A percentile compares a stretch with the other conserved stretches of the same genome.
Evolutionary conservation across 2,329 filamentous ascomycete genomes (phyloP).

Genomic region (Fusarium sp.): DNA sequence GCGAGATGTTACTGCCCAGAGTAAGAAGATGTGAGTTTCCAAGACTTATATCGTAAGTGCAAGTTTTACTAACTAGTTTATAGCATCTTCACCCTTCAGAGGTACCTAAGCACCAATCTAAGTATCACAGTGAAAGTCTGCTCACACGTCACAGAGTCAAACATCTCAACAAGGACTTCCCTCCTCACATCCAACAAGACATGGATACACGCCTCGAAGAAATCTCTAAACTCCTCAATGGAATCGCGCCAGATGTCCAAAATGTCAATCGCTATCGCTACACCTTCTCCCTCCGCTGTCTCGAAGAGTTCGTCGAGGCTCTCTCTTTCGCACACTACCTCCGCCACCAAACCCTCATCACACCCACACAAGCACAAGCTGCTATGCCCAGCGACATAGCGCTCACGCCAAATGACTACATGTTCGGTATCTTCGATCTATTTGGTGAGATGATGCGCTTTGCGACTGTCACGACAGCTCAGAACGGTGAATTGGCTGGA

Average conservation of each 20-base stretch:
- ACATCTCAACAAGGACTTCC: conserved; percentile 69
- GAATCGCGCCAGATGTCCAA: conserved; percentile 77
- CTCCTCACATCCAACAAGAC: conserved; percentile 75
- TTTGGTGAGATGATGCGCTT: conserved; percentile 98
- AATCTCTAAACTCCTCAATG: conserved; percentile 75
- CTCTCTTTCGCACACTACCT: conserved; percentile 91
- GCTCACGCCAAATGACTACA: conserved; percentile 84
- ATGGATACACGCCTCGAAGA: conserved; percentile 74
- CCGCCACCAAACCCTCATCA: conserved; percentile 77
- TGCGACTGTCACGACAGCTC: conserved; percentile 87
- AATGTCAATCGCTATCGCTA: conserved; percentile 87
- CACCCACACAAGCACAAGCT: conserved; percentile 67
- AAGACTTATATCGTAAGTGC: too few species aligned
- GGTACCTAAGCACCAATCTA: conserved; percentile 41
- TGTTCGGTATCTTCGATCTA: conserved; percentile 91
- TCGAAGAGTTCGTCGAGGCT: conserved; percentile 96
- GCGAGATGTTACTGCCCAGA: conserved; percentile 89
- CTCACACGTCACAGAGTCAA: conserved; percentile 66
- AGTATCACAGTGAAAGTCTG: background rate
- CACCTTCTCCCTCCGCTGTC: conserved; percentile 79
- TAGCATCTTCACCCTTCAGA: conserved; percentile 54
- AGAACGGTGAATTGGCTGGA: conserved; percentile 67
- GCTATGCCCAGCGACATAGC: conserved; percentile 64
- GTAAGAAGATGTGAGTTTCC: conserved; percentile 88
- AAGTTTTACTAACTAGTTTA: background rate